A percentile compares a stretch with the other conserved stretches of the same genome.
These are phyloP conservation scores for Tetrapisispora namnaoensis DNA, from an alignment of 805 yeast species.

Conservation along the genomic window DNA sequence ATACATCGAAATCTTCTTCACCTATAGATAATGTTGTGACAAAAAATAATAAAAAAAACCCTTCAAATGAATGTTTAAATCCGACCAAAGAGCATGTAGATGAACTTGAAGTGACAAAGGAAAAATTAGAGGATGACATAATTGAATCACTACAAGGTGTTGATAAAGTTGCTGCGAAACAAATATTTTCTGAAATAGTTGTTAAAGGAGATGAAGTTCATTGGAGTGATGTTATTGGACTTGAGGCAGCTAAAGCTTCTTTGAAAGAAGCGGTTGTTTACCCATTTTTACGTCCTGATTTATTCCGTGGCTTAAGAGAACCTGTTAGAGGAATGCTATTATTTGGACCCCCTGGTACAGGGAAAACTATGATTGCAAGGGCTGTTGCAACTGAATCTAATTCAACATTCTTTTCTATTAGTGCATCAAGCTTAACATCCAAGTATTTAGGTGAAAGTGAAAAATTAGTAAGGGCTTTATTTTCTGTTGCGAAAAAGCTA, in stretches of 20 bases:
- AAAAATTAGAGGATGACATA: slow-evolving; percentile 15
- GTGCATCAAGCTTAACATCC: slow-evolving; percentile 84
- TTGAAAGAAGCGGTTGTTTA: slow-evolving; percentile 92
- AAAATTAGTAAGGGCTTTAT: slow-evolving; percentile 81
- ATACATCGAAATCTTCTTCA: not conserved
- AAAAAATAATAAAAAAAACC: not conserved
- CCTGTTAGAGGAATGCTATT: slow-evolving; percentile 94
- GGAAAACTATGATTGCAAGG: slow-evolving; percentile 93
- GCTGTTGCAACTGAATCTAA: slow-evolving; percentile 95
- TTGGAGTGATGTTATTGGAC: slow-evolving; percentile 94
- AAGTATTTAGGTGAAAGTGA: slow-evolving; percentile 88
- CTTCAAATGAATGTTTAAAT: not conserved
- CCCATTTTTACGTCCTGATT: slow-evolving; percentile 89
- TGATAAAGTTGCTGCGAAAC: slow-evolving; percentile 69
- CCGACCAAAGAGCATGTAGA: not conserved
- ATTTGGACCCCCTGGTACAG: slow-evolving; percentile 99
- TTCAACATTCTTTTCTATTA: slow-evolving; percentile 84
- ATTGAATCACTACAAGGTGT: slow-evolving; percentile 46
- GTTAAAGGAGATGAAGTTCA: slow-evolving; percentile 83
- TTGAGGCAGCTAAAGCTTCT: slow-evolving; percentile 79
- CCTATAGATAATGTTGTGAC: slow-evolving; percentile 1
- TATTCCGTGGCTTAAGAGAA: slow-evolving; percentile 82
- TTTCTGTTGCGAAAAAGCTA: slow-evolving; percentile 70
- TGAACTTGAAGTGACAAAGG: slow-evolving; percentile 1
- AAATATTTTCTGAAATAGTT: slow-evolving; percentile 79